Conservation (phyloP, 352 stramenopile genomes). For the Pythium dissimile region DNA sequence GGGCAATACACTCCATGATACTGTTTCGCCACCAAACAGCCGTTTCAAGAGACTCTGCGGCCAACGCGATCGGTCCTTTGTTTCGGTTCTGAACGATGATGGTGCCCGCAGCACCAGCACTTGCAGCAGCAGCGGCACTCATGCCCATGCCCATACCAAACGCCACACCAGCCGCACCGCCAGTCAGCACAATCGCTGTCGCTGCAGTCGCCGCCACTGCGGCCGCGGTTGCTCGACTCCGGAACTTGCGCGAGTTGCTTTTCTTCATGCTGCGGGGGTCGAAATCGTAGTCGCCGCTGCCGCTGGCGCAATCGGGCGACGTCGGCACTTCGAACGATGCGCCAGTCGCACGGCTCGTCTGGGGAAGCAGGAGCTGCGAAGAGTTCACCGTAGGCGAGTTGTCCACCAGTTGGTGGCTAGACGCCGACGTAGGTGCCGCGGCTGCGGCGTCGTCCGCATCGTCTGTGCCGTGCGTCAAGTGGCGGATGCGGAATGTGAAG, state of each 20-base stretch:
- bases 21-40: constrained; percentile 85
- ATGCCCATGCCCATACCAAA: constrained; percentile 83
- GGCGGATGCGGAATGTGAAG: constrained; percentile 79
- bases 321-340: constrained; percentile 17
- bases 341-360: constrained; percentile 15
- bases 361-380: constrained; percentile 16
- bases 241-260: constrained; percentile 49
- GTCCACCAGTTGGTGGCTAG: constrained; percentile 10
- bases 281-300: constrained; percentile 42
- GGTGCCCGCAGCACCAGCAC: constrained; percentile 60
- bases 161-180: constrained; percentile 67
- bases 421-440: constrained; percentile 11
- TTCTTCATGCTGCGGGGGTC: constrained; percentile 51
- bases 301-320: constrained; percentile 21
- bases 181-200: constrained; percentile 75
- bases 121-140: constrained; percentile 70
- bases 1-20: constrained; percentile 79
- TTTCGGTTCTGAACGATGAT: constrained; percentile 72
- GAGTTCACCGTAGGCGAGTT: constrained; percentile 31
- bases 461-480: constrained; percentile 53
- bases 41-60: constrained; percentile 79
- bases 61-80: constrained; percentile 69
- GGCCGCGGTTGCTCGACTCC: constrained; percentile 54
- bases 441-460: constrained; percentile 32
- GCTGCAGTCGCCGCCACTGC: constrained; percentile 71